Conservation (phyloP, 768 basidiomycete genomes). For the Kwoniella mangroviensis region DNA sequence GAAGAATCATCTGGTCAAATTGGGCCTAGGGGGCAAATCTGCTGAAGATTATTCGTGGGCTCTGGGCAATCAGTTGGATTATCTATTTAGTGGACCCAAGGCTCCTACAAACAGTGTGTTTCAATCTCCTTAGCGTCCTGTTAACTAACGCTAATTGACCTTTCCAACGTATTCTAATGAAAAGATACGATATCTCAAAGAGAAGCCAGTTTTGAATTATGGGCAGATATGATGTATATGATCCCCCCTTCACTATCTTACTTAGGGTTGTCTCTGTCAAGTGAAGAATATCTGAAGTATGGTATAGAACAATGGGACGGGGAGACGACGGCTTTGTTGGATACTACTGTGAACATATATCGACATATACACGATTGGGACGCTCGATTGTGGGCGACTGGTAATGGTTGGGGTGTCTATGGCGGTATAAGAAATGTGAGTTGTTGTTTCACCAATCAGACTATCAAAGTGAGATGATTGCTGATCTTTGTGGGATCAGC, state of each 20-base stretch:
- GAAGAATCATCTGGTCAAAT: constrained; percentile 2
- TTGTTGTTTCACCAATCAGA: not conserved
- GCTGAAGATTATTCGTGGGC: constrained; percentile 34
- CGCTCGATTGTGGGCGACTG: constrained; percentile 27
- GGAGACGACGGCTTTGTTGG: constrained; percentile 16
- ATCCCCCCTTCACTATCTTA: constrained; percentile 27
- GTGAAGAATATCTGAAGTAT: not conserved
- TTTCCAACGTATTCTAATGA: not conserved
- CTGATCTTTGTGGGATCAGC: not conserved
- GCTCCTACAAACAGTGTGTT: constrained; percentile 9
- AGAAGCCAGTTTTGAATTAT: constrained; percentile 24
- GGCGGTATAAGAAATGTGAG: constrained; percentile 22
- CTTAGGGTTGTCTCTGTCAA: constrained; percentile 7
- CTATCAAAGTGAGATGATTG: not conserved
- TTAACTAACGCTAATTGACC: not conserved
- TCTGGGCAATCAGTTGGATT: constrained; percentile 26
- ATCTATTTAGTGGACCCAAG: constrained; percentile 8
- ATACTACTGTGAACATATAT: constrained; percentile 17
- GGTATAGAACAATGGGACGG: constrained; percentile 16
- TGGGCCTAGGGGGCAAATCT: not conserved
- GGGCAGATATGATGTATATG: constrained; percentile 35
- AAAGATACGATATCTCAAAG: constrained; percentile 29
- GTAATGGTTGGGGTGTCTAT: constrained; percentile 30
- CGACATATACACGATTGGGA: constrained; percentile 22
- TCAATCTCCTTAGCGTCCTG: not conserved